Percentiles rank a stretch among this genome's conserved stretches.
phyloP scores from a whole-genome alignment of 805 yeast genomes.

The Hanseniaspora occidentalis region DNA sequence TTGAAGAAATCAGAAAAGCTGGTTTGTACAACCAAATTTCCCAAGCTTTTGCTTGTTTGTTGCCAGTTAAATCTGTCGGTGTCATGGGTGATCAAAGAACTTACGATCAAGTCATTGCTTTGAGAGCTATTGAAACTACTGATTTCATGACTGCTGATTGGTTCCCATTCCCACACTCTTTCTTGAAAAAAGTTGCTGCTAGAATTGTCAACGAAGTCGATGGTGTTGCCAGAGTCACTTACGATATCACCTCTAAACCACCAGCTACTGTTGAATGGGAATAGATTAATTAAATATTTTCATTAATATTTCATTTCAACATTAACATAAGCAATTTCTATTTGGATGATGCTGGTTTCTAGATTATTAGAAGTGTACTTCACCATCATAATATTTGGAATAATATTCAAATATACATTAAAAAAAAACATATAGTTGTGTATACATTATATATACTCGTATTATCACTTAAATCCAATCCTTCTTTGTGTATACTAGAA shows the following conservation, averaged over 20 bases:
- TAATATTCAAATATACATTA: too few species aligned
- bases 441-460: too few species aligned
- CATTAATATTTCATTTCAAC: not conserved
- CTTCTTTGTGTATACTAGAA: too few species aligned
- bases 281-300: constrained; percentile 26
- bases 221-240: constrained; percentile 98
- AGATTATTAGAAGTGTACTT: too few species aligned
- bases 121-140: constrained; percentile 93
- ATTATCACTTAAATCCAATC: too few species aligned
- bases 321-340: too few species aligned
- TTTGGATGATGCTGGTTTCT: too few species aligned
- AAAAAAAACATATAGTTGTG: too few species aligned
- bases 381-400: too few species aligned
- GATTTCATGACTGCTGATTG: constrained; percentile 99
- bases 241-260: constrained; percentile 97
- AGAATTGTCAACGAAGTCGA: constrained; percentile 97
- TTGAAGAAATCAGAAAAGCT: constrained; percentile 87
- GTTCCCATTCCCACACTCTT: constrained; percentile 84
- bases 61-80: constrained; percentile 98
- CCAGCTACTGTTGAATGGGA: constrained; percentile 99
- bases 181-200: constrained; percentile 85
- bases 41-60: constrained; percentile 93
- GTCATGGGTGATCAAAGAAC: constrained; percentile 99
- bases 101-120: constrained; percentile 97
- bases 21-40: constrained; percentile 88